Conservation (phyloP, 805 yeast genomes). For the Candida anglica region DNA sequence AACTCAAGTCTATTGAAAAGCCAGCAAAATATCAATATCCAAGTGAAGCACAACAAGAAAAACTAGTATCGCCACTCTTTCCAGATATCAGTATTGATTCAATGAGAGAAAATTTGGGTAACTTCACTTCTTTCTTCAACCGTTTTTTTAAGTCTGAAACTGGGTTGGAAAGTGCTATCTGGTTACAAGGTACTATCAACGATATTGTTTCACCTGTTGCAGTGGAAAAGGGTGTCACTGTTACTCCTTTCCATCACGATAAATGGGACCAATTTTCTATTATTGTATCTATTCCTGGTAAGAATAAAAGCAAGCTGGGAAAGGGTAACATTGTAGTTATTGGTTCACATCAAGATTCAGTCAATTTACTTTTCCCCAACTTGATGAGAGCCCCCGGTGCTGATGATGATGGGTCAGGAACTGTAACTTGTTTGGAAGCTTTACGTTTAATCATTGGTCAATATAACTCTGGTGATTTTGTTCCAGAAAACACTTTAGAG, state of each 20-base stretch:
- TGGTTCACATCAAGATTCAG: conserved; percentile 89
- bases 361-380: conserved; percentile 68
- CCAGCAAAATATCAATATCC: conserved; percentile 52
- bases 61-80: conserved; percentile 39
- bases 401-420: conserved; percentile 91
- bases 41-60: conserved; percentile 24
- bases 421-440: conserved; percentile 73
- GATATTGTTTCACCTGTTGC: conserved; percentile 25
- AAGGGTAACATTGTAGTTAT: conserved; percentile 57
- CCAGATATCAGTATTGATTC: conserved; percentile 41
- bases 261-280: conserved; percentile 78
- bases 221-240: conserved; percentile 21
- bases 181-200: conserved; percentile 56
- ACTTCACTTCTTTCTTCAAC: conserved; percentile 66
- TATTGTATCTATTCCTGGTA: conserved; percentile 61
- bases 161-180: conserved; percentile 69
- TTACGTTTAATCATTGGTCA: conserved; percentile 54
- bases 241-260: conserved; percentile 54
- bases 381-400: conserved; percentile 84
- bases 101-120: conserved; percentile 52
- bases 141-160: conserved; percentile 69
- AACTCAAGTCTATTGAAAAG: conserved; percentile 18
- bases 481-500: conserved; percentile 72
- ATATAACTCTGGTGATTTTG: conserved; percentile 28
- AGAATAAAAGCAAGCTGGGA: conserved; percentile 28